Conservation (phyloP, 768 basidiomycete genomes). For the Tulasnella sp. region DNA sequence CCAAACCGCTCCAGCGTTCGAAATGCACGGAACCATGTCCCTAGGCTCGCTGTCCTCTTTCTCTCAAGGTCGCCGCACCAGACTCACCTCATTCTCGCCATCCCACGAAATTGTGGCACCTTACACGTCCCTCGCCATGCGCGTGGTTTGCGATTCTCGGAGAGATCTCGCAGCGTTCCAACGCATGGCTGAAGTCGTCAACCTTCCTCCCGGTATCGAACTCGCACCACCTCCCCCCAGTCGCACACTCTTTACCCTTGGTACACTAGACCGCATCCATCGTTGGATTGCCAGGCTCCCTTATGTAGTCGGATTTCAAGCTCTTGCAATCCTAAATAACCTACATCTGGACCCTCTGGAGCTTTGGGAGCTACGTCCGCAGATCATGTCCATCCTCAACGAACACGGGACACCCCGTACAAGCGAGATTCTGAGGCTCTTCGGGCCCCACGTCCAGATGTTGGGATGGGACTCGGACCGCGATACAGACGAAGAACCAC, state of each 20-base stretch:
- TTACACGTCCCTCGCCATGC: conserved; percentile 16
- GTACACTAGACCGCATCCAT: neutral
- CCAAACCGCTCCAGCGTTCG: conserved; percentile 4
- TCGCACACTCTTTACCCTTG: neutral
- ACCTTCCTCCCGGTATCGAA: neutral
- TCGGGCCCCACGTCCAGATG: neutral
- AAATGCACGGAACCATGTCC: neutral
- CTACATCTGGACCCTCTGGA: conserved; percentile 4
- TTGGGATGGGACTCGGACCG: neutral
- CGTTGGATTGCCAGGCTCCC: neutral
- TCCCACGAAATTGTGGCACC: neutral
- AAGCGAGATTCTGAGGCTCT: conserved; percentile 16
- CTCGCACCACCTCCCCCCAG: neutral
- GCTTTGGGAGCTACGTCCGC: neutral
- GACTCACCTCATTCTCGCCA: neutral
- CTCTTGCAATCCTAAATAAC: neutral
- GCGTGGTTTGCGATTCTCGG: neutral
- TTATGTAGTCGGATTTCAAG: conserved; percentile 20
- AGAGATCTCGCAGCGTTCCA: neutral
- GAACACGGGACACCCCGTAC: neutral
- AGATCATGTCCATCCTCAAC: neutral
- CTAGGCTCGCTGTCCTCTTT: too few species aligned
- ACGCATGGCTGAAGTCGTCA: conserved; percentile 7
- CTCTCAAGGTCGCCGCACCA: neutral
- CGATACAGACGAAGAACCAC: neutral